A percentile compares a stretch with the other conserved stretches of the same genome.
Conservation (phyloP, 2,329 filamentous ascomycete species). For the Pseudogymnoascus sp. region DNA sequence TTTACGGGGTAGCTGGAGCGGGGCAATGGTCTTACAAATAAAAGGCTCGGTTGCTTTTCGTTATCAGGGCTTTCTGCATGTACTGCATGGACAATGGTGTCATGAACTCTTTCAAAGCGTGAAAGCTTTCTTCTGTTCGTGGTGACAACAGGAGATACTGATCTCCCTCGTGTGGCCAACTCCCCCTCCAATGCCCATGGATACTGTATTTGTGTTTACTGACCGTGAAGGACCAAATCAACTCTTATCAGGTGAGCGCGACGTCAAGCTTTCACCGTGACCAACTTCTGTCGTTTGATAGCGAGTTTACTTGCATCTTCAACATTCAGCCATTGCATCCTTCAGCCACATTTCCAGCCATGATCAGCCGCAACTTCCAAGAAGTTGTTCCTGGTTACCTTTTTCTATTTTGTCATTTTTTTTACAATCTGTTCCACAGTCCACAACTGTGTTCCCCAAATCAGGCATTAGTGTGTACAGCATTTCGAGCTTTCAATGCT, state of each 20-base stretch:
- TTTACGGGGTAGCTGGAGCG: conserved; percentile 20
- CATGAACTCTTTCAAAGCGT: conserved; percentile 17
- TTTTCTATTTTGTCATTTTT: neutral
- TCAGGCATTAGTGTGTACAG: conserved; percentile 9
- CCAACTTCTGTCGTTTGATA: neutral
- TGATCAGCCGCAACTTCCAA: neutral
- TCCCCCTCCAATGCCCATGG: neutral
- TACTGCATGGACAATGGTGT: conserved; percentile 29
- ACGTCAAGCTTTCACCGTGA: neutral
- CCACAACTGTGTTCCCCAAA: conserved; percentile 3
- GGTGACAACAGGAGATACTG: conserved; percentile 4
- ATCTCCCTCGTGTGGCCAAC: neutral
- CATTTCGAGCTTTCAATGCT: conserved; percentile 8
- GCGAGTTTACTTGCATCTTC: neutral
- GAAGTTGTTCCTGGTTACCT: neutral
- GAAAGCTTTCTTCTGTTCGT: conserved; percentile 3
- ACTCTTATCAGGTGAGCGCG: neutral
- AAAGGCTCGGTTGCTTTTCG: conserved; percentile 27
- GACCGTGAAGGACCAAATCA: conserved; percentile 1
- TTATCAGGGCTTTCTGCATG: conserved; percentile 26
- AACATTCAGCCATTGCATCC: neutral
- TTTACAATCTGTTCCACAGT: neutral
- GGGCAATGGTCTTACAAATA: conserved; percentile 26
- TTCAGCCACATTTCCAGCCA: neutral
- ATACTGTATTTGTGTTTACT: neutral